A percentile compares a stretch with the other conserved stretches of the same genome.
Evolutionary conservation across 1,284 basidiomycete genomes (phyloP).

Genomic region (Erythrobasidium hasegawianum): DNA sequence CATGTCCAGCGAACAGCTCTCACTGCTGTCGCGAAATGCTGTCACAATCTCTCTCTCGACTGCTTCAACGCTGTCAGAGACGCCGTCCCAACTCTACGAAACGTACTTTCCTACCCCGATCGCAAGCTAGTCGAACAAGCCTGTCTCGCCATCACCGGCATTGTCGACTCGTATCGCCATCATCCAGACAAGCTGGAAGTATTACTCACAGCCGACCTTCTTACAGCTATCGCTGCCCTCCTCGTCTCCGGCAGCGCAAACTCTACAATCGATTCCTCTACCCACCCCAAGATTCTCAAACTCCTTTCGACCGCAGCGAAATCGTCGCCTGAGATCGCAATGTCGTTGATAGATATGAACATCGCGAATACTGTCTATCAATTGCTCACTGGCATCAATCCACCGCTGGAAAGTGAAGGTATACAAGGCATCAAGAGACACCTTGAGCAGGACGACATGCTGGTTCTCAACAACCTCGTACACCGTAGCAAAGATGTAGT

Average conservation of each 20-base stretch:
- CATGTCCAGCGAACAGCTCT: slow-evolving; percentile 91
- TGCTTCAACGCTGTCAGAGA: slow-evolving; percentile 80
- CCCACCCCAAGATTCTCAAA: slow-evolving; percentile 81
- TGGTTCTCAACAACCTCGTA: slow-evolving; percentile 93
- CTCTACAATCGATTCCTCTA: slow-evolving; percentile 73
- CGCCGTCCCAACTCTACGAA: slow-evolving; percentile 86
- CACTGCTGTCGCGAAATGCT: slow-evolving; percentile 94
- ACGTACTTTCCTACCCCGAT: slow-evolving; percentile 83
- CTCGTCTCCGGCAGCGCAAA: slow-evolving; percentile 65
- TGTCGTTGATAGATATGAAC: slow-evolving; percentile 80
- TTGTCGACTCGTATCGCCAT: slow-evolving; percentile 83
- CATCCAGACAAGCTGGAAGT: slow-evolving; percentile 73
- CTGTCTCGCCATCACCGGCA: slow-evolving; percentile 84
- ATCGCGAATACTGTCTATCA: slow-evolving; percentile 87
- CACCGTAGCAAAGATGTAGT: slow-evolving; percentile 95
- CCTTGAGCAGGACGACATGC: slow-evolving; percentile 64
- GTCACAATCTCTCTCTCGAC: slow-evolving; percentile 79
- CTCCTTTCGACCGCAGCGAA: slow-evolving; percentile 78
- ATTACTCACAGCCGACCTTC: slow-evolving; percentile 74
- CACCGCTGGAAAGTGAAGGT: slow-evolving; percentile 53
- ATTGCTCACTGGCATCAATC: slow-evolving; percentile 84
- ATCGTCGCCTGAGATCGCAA: slow-evolving; percentile 76
- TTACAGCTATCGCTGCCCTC: slow-evolving; percentile 75
- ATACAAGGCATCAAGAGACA: slow-evolving; percentile 42
- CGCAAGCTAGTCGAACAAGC: slow-evolving; percentile 91